These are phyloP conservation scores for Cadophora sp. DNA, from an alignment of 2,329 filamentous ascomycete species.

Conservation along the genomic window DNA sequence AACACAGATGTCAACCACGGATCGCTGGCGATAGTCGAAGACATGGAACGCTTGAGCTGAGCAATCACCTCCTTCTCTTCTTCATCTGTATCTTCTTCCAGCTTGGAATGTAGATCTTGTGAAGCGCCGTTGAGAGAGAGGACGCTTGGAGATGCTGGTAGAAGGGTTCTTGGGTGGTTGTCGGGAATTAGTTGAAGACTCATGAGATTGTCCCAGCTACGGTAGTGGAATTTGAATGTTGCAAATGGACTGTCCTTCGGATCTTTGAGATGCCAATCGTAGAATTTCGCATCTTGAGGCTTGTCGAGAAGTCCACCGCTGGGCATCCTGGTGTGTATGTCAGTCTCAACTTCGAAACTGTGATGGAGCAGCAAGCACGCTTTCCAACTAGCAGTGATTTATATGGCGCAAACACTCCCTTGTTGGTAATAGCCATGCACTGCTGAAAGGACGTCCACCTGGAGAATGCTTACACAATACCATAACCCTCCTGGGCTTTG, in stretches of 20 bases:
- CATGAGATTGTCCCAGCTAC: constrained; percentile 57
- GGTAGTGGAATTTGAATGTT: constrained; percentile 63
- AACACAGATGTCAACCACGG: constrained; percentile 35
- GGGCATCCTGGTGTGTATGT: constrained; percentile 51
- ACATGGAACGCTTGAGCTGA: constrained; percentile 22
- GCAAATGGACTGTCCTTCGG: constrained; percentile 59
- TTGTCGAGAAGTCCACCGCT: constrained; percentile 60
- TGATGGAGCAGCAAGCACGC: no score
- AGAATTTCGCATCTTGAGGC: constrained; percentile 58
- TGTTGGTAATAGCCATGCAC: neutral
- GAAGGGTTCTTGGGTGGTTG: constrained; percentile 29
- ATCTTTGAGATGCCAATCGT: constrained; percentile 60
- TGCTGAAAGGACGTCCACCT: neutral
- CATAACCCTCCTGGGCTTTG: constrained; percentile 56
- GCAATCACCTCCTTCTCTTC: constrained; percentile 15
- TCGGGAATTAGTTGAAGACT: constrained; percentile 54
- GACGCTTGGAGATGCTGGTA: constrained; percentile 34
- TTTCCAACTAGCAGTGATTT: neutral
- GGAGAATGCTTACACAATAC: constrained; percentile 56
- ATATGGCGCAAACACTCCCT: no score
- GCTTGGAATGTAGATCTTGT: constrained; percentile 20
- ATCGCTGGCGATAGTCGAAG: constrained; percentile 16
- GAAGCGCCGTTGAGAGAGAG: constrained; percentile 31
- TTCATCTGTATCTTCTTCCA: constrained; percentile 22
- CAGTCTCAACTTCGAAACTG: neutral